phyloP scores from a whole-genome alignment of 306 rosid species.

The Cucumis cinereus region DNA sequence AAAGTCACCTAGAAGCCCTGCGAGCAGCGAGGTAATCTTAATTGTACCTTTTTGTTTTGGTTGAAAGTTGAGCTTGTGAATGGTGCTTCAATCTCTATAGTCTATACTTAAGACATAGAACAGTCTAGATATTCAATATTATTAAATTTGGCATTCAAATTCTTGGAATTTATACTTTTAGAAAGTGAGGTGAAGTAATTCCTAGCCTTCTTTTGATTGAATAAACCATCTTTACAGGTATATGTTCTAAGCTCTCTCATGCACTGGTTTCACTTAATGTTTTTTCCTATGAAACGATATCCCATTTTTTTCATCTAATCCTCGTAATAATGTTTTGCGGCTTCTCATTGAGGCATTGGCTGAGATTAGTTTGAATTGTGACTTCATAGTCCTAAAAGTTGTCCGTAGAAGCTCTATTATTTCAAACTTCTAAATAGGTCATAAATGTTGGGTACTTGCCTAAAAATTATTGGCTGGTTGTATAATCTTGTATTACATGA shows the following conservation, averaged over 20 bases:
- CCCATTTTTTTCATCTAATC: neutral
- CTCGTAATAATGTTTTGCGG: neutral
- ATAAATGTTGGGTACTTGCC: neutral
- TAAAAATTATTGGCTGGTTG: neutral
- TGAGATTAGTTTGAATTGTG: neutral
- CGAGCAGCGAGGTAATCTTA: constrained; percentile 56
- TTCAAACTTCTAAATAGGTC: neutral
- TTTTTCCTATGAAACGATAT: neutral
- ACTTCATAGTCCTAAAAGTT: neutral
- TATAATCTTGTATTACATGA: neutral
- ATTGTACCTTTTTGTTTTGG: constrained; percentile 2
- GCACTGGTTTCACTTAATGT: neutral
- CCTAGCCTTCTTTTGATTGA: neutral
- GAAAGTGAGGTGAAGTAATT: neutral
- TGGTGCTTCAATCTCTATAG: neutral
- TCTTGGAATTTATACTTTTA: neutral
- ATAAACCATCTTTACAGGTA: neutral
- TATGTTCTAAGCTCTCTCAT: neutral
- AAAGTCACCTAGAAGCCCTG: constrained; percentile 72
- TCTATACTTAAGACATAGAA: neutral
- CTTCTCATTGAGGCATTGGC: neutral
- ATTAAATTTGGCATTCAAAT: neutral
- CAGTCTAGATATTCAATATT: neutral
- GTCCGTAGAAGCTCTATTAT: neutral
- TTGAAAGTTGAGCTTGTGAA: constrained; percentile 5